These are phyloP conservation scores for Quercus phellos DNA, from an alignment of 331 rosid genomes.

Conservation along the genomic window DNA sequence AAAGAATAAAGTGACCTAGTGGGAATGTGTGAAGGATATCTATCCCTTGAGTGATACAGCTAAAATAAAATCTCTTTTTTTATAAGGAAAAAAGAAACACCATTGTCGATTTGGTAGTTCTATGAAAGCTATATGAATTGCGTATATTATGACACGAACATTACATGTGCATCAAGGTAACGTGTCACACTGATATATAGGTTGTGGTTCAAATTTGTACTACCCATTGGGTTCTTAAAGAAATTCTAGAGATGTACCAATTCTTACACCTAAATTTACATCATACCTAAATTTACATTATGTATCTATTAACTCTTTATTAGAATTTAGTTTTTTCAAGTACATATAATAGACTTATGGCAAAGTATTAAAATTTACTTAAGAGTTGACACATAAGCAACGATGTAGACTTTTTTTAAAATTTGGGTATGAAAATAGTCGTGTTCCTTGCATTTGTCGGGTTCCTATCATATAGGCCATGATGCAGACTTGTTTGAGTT, in stretches of 20 bases:
- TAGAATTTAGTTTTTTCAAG: too few relatives aligned
- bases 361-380: too few relatives aligned
- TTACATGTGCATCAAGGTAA: constrained; percentile 44
- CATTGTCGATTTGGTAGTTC: background rate
- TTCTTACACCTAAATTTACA: too few relatives aligned
- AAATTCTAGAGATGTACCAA: too few relatives aligned
- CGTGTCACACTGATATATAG: constrained; percentile 29
- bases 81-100: background rate
- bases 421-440: too few relatives aligned
- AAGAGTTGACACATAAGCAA: fast-evolving
- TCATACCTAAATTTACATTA: too few relatives aligned
- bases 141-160: constrained; percentile 37
- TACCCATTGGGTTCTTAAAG: constrained; percentile 1
- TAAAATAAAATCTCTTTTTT: background rate
- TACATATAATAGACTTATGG: too few relatives aligned
- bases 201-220: constrained; percentile 17
- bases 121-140: background rate
- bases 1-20: background rate
- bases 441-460: background rate
- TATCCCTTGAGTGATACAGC: background rate
- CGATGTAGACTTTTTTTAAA: too few relatives aligned
- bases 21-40: background rate
- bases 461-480: constrained; percentile 12
- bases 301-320: too few relatives aligned
- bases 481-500: background rate